Conservation (phyloP, 192 early-diverging fungal species). For the Coemansia sp. region DNA sequence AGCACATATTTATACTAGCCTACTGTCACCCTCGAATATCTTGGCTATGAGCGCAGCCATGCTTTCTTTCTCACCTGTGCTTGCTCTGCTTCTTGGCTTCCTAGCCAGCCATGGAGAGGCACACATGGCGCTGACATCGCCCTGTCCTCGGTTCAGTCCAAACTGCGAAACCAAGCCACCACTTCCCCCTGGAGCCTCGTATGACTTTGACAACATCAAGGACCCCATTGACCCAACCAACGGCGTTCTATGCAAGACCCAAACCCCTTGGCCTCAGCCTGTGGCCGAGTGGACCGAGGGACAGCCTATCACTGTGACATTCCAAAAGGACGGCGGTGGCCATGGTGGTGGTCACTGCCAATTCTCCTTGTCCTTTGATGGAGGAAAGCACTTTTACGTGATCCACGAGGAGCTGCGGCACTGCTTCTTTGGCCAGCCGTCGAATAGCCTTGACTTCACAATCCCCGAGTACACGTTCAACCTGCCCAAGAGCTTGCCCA, state of each 20-base stretch:
- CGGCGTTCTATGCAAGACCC: constrained; percentile 49
- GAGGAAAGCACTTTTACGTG: constrained; percentile 51
- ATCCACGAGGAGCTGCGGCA: constrained; percentile 47
- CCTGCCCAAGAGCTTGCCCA: constrained; percentile 51
- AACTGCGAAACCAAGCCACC: constrained; percentile 25
- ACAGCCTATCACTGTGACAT: constrained; percentile 29
- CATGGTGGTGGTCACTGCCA: constrained; percentile 58
- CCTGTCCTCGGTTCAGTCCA: constrained; percentile 35
- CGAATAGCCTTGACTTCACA: constrained; percentile 4
- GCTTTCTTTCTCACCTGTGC: no score
- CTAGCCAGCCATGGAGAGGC: no score
- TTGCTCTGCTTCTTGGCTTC: no score
- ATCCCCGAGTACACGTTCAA: constrained; percentile 41
- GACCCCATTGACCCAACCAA: constrained; percentile 4
- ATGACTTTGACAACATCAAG: constrained; percentile 33
- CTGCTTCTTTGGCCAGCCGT: constrained; percentile 28
- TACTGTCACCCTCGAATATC: no score
- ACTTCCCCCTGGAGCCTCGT: constrained; percentile 31
- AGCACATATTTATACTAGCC: no score
- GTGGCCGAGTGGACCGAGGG: constrained; percentile 47
- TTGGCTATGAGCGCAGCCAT: no score
- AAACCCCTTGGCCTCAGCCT: constrained; percentile 26
- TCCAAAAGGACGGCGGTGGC: constrained; percentile 29
- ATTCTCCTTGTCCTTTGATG: constrained; percentile 56
- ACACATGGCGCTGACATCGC: constrained; percentile 32